Base-by-base conservation (phyloP, 139 green algal genomes). In the Mesotaenium endlicherianum region DNA sequence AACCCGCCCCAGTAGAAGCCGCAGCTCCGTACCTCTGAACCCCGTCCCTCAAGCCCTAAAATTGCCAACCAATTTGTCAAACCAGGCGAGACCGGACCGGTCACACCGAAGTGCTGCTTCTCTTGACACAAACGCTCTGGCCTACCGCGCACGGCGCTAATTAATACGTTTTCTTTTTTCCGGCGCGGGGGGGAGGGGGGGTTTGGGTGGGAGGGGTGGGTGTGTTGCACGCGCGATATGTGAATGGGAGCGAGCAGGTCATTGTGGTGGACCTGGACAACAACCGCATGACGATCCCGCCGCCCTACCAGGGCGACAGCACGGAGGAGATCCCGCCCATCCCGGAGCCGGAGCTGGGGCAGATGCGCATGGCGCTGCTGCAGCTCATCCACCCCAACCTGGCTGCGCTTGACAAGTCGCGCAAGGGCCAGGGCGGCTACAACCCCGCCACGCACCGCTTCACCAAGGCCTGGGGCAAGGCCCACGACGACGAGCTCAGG, bases 201-300 rank as follows among this genome's bases (percentile, higher is more conserved):
- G n/a, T n/a, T n/a, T n/a, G n/a, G n/a, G n/a, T n/a, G n/a, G n/a
- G n/a, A n/a, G n/a, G n/a, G n/a, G 50, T 60, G 50, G 26, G 50
- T 60, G 50, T 60, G 50, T 2, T 2, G 50, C n/a, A 20, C 2
- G 1, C 2, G 50, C 1, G 1, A 20, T 2, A 2, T 1, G 50
- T 60, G 50, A 31, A 1, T 60, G 50, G 26, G 50, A 31, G 50
- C n/a, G 50, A 30, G 26, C 75, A 82, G 75, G 60, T 82, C 30
- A 70, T 75, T 31, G 39, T 82, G 34, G 75, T 82, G 38, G 75
- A 82, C 42, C 75, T 82, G 4, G 75, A 82, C 75, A 42, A 41
- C 75, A 82, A 82, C 42, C 75, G 31, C 42, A 82, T 82, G 20
- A 30, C 41, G 34, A 74, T 82, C 26, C 17, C 60, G 20, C 17